phyloP scores from a whole-genome alignment of 192 early-diverging fungal genomes.

The Borealophlyctis nickersoniae region DNA sequence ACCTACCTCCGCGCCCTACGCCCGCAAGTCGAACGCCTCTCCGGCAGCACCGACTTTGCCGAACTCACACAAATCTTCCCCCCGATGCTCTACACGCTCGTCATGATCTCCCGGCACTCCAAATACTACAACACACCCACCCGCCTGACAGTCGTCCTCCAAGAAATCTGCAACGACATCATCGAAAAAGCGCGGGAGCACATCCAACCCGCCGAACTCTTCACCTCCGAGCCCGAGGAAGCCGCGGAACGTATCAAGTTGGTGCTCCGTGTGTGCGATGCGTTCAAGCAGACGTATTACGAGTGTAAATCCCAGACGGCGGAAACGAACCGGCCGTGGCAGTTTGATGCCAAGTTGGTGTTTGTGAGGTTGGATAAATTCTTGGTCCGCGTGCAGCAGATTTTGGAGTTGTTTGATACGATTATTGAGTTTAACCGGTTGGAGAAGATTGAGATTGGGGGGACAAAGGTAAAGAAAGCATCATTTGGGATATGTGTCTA shows the following conservation, averaged over 20 bases:
- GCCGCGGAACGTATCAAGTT: conserved; percentile 51
- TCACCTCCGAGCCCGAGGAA: conserved; percentile 60
- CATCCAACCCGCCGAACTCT: conserved; percentile 58
- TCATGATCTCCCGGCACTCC: conserved; percentile 56
- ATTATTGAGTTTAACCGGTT: conserved; percentile 68
- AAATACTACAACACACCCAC: conserved; percentile 62
- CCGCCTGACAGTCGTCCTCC: conserved; percentile 53
- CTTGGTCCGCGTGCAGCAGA: conserved; percentile 48
- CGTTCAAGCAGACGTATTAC: conserved; percentile 51
- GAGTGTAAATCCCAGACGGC: conserved; percentile 45
- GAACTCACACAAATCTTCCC: conserved; percentile 60
- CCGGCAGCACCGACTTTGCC: conserved; percentile 44
- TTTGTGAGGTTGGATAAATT: conserved; percentile 58
- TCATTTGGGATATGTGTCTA: no score
- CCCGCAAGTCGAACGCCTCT: conserved; percentile 53
- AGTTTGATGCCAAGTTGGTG: conserved; percentile 59
- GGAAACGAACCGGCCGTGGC: conserved; percentile 51
- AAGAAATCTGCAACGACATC: conserved; percentile 67
- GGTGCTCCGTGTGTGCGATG: conserved; percentile 47
- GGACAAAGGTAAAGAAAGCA: conserved; percentile 61
- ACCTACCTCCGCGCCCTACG: conserved; percentile 53
- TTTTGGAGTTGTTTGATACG: conserved; percentile 61
- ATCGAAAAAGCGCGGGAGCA: conserved; percentile 58
- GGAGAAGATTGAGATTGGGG: conserved; percentile 68
- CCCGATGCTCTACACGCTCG: conserved; percentile 48